Evolutionary conservation across 805 yeast species (phyloP), one percentile per base, ranked within the genome.

Genomic region (Suhomyces sp.): DNA sequence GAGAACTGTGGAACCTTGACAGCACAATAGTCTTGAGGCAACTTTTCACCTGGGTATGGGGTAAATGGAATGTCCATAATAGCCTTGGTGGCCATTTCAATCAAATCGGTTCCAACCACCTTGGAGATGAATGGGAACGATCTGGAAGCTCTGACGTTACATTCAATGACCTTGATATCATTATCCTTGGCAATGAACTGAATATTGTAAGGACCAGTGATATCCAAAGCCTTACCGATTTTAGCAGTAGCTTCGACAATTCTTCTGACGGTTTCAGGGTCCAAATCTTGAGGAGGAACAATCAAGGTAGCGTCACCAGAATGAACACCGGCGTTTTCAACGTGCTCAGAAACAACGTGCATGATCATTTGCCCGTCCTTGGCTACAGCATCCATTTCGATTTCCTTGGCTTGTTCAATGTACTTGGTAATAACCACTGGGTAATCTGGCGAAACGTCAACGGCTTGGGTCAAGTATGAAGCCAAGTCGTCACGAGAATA

Each of bases 381-480:
- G 41, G 99, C 98, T 65, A 93, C 98, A 46, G 97, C 98, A 69
- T 93, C 99, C 94, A 93, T 92, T 75, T 93, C 99, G 65, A 93
- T 93, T 76, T 93, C 99, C 78, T 93, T 89, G 43, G 98, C 97
- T 58, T 89, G 86, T 77, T 93, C 97, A 64, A 94, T 91, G 76
- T 89, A 93, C 76, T 93, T 93, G 70, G 98, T 89, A 66, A 93
- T 88, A 51, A 93, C 99, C 56, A 93, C 99, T 20, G 99, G 99
- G 72, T 92, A 91, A 64, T 93, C 99, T 54, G 96, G 96, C 45
- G 98, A 93, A 55, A 93, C 98, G 60, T 91, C 96, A 52, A 89
- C 97, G 50, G 99, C 99, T 71, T 94, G 97, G 53, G 87, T 80
- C 69, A 93, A 78, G 71, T 90, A 91, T 13, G 87, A 83, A 45